phyloP scores from a whole-genome alignment of 2,329 filamentous ascomycete species.

The Botryotinia globosa region DNA sequence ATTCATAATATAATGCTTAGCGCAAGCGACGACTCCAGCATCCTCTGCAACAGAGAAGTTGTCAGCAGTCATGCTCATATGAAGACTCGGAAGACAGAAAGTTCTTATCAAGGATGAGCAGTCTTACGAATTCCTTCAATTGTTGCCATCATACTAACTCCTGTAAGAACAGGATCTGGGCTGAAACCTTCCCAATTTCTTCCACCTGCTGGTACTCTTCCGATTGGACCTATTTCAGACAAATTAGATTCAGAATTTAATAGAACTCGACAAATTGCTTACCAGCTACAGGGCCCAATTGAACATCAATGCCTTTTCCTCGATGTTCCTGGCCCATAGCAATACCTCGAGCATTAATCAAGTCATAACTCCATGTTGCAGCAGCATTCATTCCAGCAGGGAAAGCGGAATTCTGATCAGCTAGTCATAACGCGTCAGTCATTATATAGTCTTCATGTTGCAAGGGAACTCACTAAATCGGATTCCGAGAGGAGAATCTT shows the following conservation, averaged over 20 bases:
- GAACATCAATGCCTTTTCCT: conserved; percentile 70
- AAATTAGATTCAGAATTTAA: no score
- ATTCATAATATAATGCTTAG: conserved; percentile 68
- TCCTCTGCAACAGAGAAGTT: conserved; percentile 49
- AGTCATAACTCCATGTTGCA: conserved; percentile 69
- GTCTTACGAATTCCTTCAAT: conserved; percentile 62
- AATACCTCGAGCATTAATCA: conserved; percentile 66
- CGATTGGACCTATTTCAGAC: conserved; percentile 48
- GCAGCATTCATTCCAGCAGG: conserved; percentile 73
- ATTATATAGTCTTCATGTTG: conserved; percentile 36
- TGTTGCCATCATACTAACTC: conserved; percentile 67
- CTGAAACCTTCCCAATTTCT: conserved; percentile 68
- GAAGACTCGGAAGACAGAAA: neutral
- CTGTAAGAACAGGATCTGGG: conserved; percentile 74
- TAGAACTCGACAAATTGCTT: neutral
- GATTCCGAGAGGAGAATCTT: conserved; percentile 38
- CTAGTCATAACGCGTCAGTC: conserved; percentile 42
- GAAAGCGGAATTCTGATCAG: conserved; percentile 73
- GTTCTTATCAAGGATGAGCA: no score
- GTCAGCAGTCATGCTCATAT: neutral
- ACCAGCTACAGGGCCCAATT: conserved; percentile 71
- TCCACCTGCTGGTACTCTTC: conserved; percentile 64
- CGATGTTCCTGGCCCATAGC: conserved; percentile 69
- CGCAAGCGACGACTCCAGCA: conserved; percentile 76
- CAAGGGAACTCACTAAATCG: conserved; percentile 42